Conservation (phyloP, 768 basidiomycete genomes). For the Thelephora aurantiotincta region DNA sequence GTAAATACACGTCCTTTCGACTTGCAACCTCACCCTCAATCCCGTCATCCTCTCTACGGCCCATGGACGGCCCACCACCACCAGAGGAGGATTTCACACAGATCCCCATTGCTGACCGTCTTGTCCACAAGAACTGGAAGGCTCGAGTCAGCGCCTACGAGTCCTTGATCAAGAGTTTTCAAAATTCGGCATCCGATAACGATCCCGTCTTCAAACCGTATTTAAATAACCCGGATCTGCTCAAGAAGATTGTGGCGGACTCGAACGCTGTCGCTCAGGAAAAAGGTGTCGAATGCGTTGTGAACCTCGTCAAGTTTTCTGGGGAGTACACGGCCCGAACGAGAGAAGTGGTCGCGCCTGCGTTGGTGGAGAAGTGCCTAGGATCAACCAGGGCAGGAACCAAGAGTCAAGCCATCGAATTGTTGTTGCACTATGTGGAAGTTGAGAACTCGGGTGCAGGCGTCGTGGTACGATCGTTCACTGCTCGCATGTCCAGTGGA, state of each 20-base stretch:
- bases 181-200: constrained; percentile 79
- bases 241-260: constrained; percentile 83
- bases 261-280: constrained; percentile 96
- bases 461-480: constrained; percentile 60
- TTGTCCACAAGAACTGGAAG: constrained; percentile 98
- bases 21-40: constrained; percentile 1
- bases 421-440: constrained; percentile 82
- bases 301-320: constrained; percentile 77
- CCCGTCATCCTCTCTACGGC: constrained; percentile 6
- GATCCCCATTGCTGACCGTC: constrained; percentile 65
- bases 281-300: constrained; percentile 86
- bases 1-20: not conserved
- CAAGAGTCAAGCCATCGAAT: constrained; percentile 74
- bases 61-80: constrained; percentile 85
- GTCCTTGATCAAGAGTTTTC: constrained; percentile 73
- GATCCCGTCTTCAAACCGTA: constrained; percentile 93
- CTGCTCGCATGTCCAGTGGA: constrained; percentile 11
- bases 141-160: constrained; percentile 91
- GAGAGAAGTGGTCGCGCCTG: constrained; percentile 71
- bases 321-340: constrained; percentile 81
- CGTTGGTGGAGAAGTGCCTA: constrained; percentile 90
- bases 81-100: constrained; percentile 87
- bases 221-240: constrained; percentile 55
- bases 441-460: constrained; percentile 82
- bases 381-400: constrained; percentile 87